Evolutionary conservation across 371 early-diverging fungal species (phyloP), one percentile per base, ranked within the genome.

Genomic region (Haplosporangium sp.): DNA sequence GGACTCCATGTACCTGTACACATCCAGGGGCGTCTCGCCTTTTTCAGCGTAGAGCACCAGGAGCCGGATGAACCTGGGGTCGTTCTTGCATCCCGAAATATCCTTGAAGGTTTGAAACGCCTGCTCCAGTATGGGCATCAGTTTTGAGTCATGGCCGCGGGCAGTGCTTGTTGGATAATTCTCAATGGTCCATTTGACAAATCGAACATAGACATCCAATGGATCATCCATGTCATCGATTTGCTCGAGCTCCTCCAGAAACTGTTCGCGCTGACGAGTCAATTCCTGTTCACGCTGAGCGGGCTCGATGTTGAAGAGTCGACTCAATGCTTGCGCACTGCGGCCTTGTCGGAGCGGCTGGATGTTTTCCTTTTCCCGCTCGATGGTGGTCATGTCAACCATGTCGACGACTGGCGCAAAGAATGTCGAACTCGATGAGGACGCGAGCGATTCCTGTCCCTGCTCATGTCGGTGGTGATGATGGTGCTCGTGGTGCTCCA

Each of bases 341-440:
- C 95, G 87, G 1, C 96, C 96, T 46, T 88, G 72, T 1, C 80
- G 76, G 18, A 88, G 73, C 23, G 94, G 94, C 41, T 84, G 79
- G 43, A 96, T 94, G 82, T 96, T 96, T 81, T 96, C 96, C 76
- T 95, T 94, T 53, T 91, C 88, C 18, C 83, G 76, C 69, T 93
- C 94, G 56, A 95, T 61, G 7, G 65, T 57, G 12, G 56, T 69
- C 36, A 84, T 82, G 53, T 74, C 59, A 13, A 86, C 85, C 4
- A 84, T 76, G n/a, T 6, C 48, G 6, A 62, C 16, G 21, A 37
- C 23, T 6, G 53, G 12, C 21, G 55, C 38, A 29, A 29, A 29
- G 51, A 55, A 43, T 1, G 62, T 36, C 13, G 62, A n/a, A 8
- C n/a, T 12, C 14, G 38, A 20, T 23, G 51, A 41, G 14, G 50